Base-by-base conservation (phyloP, 192 early-diverging fungal genomes). In the Glomus cerebriforme region DNA sequence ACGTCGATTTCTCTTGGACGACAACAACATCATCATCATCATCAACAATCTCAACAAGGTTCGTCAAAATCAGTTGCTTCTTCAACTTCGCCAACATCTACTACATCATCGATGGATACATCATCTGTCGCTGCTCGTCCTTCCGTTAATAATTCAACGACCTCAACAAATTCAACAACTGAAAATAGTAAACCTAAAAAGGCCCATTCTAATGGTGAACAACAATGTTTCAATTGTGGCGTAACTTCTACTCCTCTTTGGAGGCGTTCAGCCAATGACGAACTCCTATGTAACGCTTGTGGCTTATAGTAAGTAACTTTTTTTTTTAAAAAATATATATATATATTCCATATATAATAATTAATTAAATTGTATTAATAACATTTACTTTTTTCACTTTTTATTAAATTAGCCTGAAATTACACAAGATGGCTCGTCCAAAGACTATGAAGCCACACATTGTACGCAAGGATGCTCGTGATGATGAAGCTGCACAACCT, bases 211-310 rank as follows among this genome's bases (percentile, higher is more conserved):
- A 69, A 39, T 60, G 77, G 77, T 27, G 77, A 78, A 24, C 77
- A 78, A 69, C 77, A 78, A 59, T 78, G 77, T 70, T 69, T 69
- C 66, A 94, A 94, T 79, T 94, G 93, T 75, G 88, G 88, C 8
- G 92, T 91, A 1, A 98, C 94, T 5, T 93, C 92, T 10, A 99
- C 98, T 19, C 92, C 96, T 3, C 87, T 99, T 19, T 99, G 98
- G 98, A 90, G 98, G 35, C 86, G 96, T 24, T 92, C 94, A 37
- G 87, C 86, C n/a, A 89, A 93, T 73, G 96, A 96, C 63, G 91
- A 94, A 77, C 85, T 94, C 6, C 87, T 99, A 31, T 99, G 98
- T 85, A 99, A 99, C 79, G 98, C 98, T 9, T 99, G 98, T 80
- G 97, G 97, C 2, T 86, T 99, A 27, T 99, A 96, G 86, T 95